These are phyloP conservation scores for Bipolaris victoriae DNA, from an alignment of 2,329 filamentous ascomycete species.

Conservation along the genomic window DNA sequence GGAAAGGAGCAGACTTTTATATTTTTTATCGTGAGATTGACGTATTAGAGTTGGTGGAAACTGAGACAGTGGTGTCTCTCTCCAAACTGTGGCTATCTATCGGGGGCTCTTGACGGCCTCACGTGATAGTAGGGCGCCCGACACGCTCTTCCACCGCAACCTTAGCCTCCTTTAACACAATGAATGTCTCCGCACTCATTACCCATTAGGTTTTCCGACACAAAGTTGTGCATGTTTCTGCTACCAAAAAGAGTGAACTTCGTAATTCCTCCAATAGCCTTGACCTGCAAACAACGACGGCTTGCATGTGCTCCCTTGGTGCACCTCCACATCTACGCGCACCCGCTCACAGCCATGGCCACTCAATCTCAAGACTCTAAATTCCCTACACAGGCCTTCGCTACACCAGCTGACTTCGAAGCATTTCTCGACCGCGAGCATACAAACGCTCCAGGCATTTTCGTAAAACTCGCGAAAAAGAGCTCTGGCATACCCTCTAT, in stretches of 20 bases:
- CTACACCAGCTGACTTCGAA: conserved; percentile 15
- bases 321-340: neutral
- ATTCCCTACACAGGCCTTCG: conserved; percentile 16
- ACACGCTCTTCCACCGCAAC: neutral
- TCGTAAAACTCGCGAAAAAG: conserved; percentile 60
- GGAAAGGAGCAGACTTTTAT: no score
- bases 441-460: conserved; percentile 48
- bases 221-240: neutral
- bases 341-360: conserved; percentile 5
- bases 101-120: neutral
- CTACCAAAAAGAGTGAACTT: neutral
- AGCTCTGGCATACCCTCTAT: conserved; percentile 53
- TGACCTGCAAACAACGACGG: neutral
- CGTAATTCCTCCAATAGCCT: neutral
- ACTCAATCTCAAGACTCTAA: conserved; percentile 9
- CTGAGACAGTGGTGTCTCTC: neutral
- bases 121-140: neutral
- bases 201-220: no score
- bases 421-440: conserved; percentile 48
- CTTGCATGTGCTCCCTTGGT: neutral
- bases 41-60: no score
- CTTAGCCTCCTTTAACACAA: neutral
- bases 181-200: neutral
- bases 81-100: neutral
- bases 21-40: no score